These are phyloP conservation scores for Zoysia pacifica DNA, from an alignment of 176 grass and related monocot genomes.

Conservation along the genomic window DNA sequence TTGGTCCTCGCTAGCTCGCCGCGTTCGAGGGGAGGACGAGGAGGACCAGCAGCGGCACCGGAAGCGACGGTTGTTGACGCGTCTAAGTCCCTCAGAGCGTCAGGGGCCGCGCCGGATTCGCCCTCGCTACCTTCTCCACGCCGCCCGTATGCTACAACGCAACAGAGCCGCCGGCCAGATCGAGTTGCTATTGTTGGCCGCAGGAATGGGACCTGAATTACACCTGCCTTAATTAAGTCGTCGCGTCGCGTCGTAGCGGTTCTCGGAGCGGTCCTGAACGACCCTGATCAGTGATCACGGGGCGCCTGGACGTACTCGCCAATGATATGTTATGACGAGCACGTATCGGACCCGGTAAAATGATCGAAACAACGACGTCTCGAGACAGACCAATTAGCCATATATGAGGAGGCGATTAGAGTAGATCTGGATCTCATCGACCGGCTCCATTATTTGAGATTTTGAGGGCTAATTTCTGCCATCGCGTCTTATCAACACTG, in stretches of 20 bases:
- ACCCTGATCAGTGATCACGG: background rate
- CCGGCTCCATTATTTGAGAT: background rate
- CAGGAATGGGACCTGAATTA: background rate
- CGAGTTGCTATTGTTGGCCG: background rate
- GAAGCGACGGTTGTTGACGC: background rate
- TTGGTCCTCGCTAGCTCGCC: too few relatives aligned
- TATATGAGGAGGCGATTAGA: background rate
- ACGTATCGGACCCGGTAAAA: background rate
- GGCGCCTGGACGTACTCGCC: background rate
- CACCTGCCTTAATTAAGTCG: background rate
- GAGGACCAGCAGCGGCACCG: too few relatives aligned
- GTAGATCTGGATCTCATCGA: background rate
- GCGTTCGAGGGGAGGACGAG: too few relatives aligned
- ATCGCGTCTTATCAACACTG: background rate
- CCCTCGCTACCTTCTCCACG: background rate
- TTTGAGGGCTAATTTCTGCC: background rate
- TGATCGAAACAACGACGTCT: background rate
- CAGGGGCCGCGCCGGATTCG: too few relatives aligned
- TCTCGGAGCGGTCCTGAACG: background rate
- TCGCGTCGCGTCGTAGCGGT: background rate
- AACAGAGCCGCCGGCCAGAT: too few relatives aligned
- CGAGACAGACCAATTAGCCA: constrained; percentile 3
- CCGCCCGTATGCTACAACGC: background rate
- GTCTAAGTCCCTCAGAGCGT: background rate
- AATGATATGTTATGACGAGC: background rate